These are phyloP conservation scores for Pseudozyma pruni DNA, from an alignment of 1,284 basidiomycete genomes.

Conservation along the genomic window DNA sequence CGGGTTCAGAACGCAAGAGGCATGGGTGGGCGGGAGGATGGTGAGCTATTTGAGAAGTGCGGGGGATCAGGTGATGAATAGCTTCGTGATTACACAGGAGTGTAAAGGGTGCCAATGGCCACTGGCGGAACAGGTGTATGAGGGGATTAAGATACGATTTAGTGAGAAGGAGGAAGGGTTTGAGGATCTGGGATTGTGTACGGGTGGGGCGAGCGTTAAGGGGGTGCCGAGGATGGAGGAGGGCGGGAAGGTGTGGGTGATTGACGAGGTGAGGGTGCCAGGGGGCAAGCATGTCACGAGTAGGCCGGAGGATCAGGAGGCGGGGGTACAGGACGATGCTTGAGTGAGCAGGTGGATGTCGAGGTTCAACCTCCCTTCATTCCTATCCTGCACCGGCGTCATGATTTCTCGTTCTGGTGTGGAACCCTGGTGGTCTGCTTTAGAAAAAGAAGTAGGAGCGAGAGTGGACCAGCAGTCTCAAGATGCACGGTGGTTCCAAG, in stretches of 20 bases:
- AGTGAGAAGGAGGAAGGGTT: slow-evolving; percentile 22
- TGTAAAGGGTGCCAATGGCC: slow-evolving; percentile 41
- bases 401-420: no score
- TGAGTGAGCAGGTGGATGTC: slow-evolving; percentile 66
- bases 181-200: slow-evolving; percentile 27
- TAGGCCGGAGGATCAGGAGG: background rate
- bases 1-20: slow-evolving; percentile 40
- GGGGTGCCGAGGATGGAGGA: slow-evolving; percentile 13
- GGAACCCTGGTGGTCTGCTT: no score
- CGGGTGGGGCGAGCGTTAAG: slow-evolving; percentile 23
- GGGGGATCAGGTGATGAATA: slow-evolving; percentile 47
- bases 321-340: slow-evolving; percentile 2
- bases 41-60: slow-evolving; percentile 31
- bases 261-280: slow-evolving; percentile 38
- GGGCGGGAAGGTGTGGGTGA: slow-evolving; percentile 26
- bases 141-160: slow-evolving; percentile 32
- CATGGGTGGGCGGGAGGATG: slow-evolving; percentile 42
- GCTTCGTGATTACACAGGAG: slow-evolving; percentile 49
- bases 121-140: slow-evolving; percentile 32
- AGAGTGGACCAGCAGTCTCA: no score
- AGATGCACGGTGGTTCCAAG: no score
- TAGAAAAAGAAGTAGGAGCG: no score
- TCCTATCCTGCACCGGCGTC: no score
- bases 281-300: slow-evolving; percentile 20
- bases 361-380: no score